Conservation (phyloP, 2,329 filamentous ascomycete genomes). For the Bipolaris bicolor region DNA sequence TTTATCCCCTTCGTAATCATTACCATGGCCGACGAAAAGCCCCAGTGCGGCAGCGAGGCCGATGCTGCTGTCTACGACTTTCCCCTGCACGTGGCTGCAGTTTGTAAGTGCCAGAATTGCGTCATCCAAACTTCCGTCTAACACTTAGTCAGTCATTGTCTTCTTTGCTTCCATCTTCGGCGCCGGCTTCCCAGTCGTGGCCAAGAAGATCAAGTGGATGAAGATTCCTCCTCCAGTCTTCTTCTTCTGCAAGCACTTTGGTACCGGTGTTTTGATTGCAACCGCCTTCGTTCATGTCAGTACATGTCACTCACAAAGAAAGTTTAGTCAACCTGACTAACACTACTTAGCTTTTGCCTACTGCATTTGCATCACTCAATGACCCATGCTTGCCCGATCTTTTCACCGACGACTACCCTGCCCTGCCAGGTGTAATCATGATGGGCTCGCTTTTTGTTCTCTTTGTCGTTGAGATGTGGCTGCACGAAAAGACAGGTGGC, state of each 20-base stretch:
- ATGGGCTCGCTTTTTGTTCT: conserved; percentile 66
- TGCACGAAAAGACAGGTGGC: conserved; percentile 64
- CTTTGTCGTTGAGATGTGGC: conserved; percentile 68
- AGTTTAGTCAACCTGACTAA: background rate
- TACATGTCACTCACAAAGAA: background rate
- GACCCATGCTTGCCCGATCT: conserved; percentile 63
- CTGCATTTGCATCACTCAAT: conserved; percentile 60
- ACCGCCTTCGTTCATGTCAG: conserved; percentile 78
- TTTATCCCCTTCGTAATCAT: conserved; percentile 23
- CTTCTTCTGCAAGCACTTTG: conserved; percentile 66
- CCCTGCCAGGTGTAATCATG: conserved; percentile 69
- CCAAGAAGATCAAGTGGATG: conserved; percentile 62
- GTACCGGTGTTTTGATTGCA: conserved; percentile 83
- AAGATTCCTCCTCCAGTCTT: conserved; percentile 64
- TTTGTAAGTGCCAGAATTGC: conserved; percentile 40
- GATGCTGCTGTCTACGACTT: conserved; percentile 44
- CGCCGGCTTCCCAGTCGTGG: conserved; percentile 49
- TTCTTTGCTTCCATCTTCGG: conserved; percentile 47
- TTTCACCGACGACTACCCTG: conserved; percentile 65
- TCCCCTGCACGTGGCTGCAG: conserved; percentile 47
- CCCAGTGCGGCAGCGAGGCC: conserved; percentile 40
- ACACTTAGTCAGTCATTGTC: conserved; percentile 43
- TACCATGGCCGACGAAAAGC: conserved; percentile 42
- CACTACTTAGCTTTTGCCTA: conserved; percentile 58
- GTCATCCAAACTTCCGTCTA: conserved; percentile 11